These are phyloP conservation scores for Triticum timopheevii DNA, from an alignment of 176 grass and related monocot species.

Conservation along the genomic window DNA sequence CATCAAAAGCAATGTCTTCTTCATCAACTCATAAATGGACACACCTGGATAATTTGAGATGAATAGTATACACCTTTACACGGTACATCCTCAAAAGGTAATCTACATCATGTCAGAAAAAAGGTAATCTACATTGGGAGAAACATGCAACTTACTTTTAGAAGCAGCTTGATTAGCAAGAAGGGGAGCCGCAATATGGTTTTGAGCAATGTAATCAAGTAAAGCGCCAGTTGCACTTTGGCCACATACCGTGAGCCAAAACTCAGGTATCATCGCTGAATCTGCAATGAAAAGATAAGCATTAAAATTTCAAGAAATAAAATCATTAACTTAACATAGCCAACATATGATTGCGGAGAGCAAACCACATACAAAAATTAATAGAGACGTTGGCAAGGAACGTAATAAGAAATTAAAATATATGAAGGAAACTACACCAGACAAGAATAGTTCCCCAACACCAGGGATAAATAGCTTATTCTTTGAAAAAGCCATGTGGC, in stretches of 20 bases:
- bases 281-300: slow-evolving; percentile 2
- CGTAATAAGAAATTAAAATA: slow-evolving; percentile 20
- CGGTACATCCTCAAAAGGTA: background rate
- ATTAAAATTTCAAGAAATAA: background rate
- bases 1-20: slow-evolving; percentile 74
- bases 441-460: too few species aligned
- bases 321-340: background rate
- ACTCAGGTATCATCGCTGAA: slow-evolving; percentile 86
- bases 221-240: slow-evolving; percentile 97
- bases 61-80: slow-evolving; percentile 7
- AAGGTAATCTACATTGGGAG: background rate
- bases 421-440: too few species aligned
- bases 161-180: slow-evolving; percentile 80
- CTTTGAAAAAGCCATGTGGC: slow-evolving; percentile 83
- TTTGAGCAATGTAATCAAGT: slow-evolving; percentile 75
- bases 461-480: slow-evolving; percentile 39
- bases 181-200: slow-evolving; percentile 69
- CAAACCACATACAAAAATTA: background rate
- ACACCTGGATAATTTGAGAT: slow-evolving; percentile 47
- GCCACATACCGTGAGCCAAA: slow-evolving; percentile 91
- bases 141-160: slow-evolving; percentile 59
- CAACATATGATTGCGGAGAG: slow-evolving; percentile 11
- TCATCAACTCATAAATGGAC: slow-evolving; percentile 79
- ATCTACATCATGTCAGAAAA: too few species aligned
- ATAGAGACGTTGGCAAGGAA: slow-evolving; percentile 20